Conservation (phyloP, 108 stramenopile species). For the Cylindrotheca closterium region DNA sequence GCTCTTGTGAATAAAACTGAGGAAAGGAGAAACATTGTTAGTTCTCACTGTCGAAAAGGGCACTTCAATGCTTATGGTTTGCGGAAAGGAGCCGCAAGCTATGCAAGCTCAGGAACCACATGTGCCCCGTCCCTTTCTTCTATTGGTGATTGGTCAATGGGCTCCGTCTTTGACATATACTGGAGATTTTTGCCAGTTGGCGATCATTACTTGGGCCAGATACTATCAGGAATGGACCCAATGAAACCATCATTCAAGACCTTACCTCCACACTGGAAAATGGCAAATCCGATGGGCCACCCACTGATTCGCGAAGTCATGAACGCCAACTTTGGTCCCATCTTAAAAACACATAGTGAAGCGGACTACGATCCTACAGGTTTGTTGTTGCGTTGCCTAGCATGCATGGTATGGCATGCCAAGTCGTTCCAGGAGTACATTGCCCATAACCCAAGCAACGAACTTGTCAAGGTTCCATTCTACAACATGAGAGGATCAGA, state of each 20-base stretch:
- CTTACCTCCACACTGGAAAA: constrained; percentile 36
- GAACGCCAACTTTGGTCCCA: constrained; percentile 2
- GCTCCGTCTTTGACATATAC: constrained; percentile 40
- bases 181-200: constrained; percentile 36
- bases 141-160: constrained; percentile 48
- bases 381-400: background rate
- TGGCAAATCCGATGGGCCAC: background rate
- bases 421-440: constrained; percentile 8
- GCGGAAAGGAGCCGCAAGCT: constrained; percentile 36
- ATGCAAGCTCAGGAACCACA: constrained; percentile 37
- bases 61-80: constrained; percentile 39
- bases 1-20: background rate
- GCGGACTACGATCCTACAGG: constrained; percentile 7
- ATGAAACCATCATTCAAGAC: constrained; percentile 21
- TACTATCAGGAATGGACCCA: constrained; percentile 30
- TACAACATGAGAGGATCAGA: too few relatives aligned
- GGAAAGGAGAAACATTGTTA: background rate
- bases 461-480: too few relatives aligned
- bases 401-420: constrained; percentile 32
- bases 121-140: constrained; percentile 35
- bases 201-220: constrained; percentile 41
- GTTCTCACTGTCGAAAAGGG: background rate
- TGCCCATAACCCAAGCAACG: constrained; percentile 22
- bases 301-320: background rate
- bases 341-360: background rate